Evolutionary conservation across 169 alveolate genomes (phyloP), one percentile per base, ranked within the genome.

Genomic region (Plasmodium fragile): DNA sequence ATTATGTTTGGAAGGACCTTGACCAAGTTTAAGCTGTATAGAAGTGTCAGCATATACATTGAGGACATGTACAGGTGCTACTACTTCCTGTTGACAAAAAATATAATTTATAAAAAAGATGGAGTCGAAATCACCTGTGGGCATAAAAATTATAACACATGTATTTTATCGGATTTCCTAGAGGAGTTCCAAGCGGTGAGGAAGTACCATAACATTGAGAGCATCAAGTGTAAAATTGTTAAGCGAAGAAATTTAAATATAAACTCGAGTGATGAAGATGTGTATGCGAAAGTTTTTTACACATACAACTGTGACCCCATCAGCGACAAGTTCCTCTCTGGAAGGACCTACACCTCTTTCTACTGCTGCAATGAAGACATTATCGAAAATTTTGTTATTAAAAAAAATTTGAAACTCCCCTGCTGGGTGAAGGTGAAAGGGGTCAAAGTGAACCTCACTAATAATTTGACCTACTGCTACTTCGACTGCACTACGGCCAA

Each of bases 321-420:
- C 25, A 43, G 72, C 81, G 94, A 90, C 8, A 65, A 65, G 22
- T 90, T 36, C 82, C 0, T n/a, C 7, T n/a, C 71, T 11, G 94
- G 94, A 4, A 39, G 75, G 32, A 65, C 94, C 4, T 90, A 90
- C 73, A 16, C 36, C 22, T 70, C 92, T 8, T 90, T 90, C 41
- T 90, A 90, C 73, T 90, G 94, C 41, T 90, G 94, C 71, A 90
- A 90, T 43, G 94, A 90, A 16, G 94, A 90, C 72, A 30, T 90
- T 2, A 71, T 90, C 30, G 94, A 90, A 70, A 79, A 90, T 43
- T 90, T 90, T 80, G 45, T 90, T 49, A 80, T 90, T 32, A 90
- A 90, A 30, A 90, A 90, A 49, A 79, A 90, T 16, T 43, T 90
- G 28, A 90, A 90, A 36, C 11, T 90, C 18, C 94, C 94, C 34